Evolutionary conservation across 805 yeast genomes (phyloP).

Genomic region (Starmerella geochares): DNA sequence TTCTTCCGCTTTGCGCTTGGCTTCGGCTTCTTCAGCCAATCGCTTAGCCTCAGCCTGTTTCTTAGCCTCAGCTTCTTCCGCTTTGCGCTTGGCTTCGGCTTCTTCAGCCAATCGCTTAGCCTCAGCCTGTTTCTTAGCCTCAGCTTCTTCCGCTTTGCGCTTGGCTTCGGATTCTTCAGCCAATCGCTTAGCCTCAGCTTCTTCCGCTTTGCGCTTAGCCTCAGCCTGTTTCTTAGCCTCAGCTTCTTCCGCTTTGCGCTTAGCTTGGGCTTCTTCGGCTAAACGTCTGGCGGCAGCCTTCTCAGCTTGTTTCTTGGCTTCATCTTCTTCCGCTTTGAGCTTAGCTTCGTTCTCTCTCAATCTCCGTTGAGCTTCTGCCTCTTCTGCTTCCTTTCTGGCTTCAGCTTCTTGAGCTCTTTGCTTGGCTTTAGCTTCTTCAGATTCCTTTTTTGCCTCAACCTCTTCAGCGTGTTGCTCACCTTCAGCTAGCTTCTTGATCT

Average conservation of each 20-base stretch:
- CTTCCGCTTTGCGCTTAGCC: constrained; percentile 7
- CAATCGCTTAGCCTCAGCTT: constrained; percentile 3
- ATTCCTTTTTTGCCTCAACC: constrained; percentile 18
- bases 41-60: constrained; percentile 7
- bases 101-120: too few relatives aligned
- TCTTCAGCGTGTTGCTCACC: neutral
- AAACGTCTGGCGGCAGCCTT: neutral
- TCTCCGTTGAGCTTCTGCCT: neutral
- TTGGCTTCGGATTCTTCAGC: too few relatives aligned
- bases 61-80: constrained; percentile 4
- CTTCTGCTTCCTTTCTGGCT: neutral
- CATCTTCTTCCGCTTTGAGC: neutral
- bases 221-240: constrained; percentile 5
- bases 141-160: too few relatives aligned
- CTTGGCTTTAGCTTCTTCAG: constrained; percentile 40
- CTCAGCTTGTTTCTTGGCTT: constrained; percentile 8
- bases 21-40: constrained; percentile 7
- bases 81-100: neutral
- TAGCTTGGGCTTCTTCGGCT: constrained; percentile 7
- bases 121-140: neutral
- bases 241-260: constrained; percentile 7
- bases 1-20: constrained; percentile 7
- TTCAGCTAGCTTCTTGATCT: neutral
- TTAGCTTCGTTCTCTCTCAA: neutral
- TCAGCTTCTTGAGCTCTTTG: constrained; percentile 11